Evolutionary conservation across 225 moss, liverwort and hornwort genomes (phyloP).

Genomic region (Pseudoscleropodium purum): DNA sequence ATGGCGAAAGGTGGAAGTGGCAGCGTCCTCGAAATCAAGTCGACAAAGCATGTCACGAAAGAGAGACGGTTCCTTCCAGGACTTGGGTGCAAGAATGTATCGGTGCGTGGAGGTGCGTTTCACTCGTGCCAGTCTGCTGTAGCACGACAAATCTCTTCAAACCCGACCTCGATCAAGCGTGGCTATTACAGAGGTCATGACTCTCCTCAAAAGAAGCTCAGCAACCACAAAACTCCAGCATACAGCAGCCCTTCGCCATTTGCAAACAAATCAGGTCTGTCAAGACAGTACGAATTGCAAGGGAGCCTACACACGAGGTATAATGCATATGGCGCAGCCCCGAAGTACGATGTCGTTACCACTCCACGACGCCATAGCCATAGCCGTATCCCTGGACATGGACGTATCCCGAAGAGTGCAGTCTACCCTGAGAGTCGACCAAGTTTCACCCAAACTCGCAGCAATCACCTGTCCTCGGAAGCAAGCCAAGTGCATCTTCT

Average conservation of each 20-base stretch:
- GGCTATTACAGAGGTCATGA: background rate
- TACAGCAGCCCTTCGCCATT: background rate
- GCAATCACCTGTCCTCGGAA: background rate
- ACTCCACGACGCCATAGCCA: background rate
- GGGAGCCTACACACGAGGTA: background rate
- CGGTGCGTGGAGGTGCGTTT: background rate
- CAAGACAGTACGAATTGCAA: background rate
- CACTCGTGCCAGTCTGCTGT: background rate
- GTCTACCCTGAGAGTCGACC: background rate
- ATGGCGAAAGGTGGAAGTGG: constrained; percentile 1
- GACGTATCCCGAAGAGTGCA: background rate
- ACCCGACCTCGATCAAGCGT: background rate
- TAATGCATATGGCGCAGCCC: background rate
- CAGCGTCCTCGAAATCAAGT: constrained; percentile 13
- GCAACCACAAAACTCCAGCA: background rate
- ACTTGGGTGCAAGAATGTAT: constrained; percentile 3
- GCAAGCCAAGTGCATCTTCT: background rate
- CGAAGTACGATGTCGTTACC: background rate
- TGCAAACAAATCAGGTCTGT: background rate
- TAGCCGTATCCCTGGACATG: background rate
- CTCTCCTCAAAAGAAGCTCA: background rate
- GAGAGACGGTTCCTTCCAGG: background rate
- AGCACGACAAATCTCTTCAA: background rate
- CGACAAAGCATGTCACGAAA: constrained; percentile 1
- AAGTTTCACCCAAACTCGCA: background rate